phyloP scores from a whole-genome alignment of 2,329 filamentous ascomycete species.

The Cladosporium velox region DNA sequence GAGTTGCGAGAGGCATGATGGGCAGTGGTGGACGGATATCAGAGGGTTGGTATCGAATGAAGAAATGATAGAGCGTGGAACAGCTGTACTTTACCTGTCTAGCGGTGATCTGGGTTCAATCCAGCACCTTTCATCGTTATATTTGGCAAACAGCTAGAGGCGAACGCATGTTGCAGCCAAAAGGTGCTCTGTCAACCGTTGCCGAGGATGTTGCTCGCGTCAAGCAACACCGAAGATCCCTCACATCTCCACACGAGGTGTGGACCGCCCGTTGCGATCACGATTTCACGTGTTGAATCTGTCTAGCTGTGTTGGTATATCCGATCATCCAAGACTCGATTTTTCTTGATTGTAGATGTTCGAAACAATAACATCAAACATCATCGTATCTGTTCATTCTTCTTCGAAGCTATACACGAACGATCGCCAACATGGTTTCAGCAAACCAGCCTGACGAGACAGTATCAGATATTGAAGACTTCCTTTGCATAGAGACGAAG shows the following conservation, averaged over 20 bases:
- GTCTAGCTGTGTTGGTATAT: background rate
- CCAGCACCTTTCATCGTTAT: no score
- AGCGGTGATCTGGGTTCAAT: background rate
- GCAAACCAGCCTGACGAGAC: no score
- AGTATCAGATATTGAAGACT: background rate
- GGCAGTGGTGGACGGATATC: background rate
- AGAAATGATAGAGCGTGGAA: background rate
- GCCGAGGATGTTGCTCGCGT: constrained; percentile 5
- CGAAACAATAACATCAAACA: background rate
- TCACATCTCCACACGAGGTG: constrained; percentile 17
- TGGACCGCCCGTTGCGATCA: constrained; percentile 18
- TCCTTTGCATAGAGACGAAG: background rate
- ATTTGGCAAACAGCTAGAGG: background rate
- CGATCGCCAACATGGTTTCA: background rate
- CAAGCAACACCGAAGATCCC: background rate
- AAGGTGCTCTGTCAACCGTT: constrained; percentile 17
- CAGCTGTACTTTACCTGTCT: background rate
- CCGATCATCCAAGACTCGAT: background rate
- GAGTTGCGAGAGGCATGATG: constrained; percentile 31
- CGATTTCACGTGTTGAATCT: background rate
- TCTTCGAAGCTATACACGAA: background rate
- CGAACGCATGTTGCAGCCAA: background rate
- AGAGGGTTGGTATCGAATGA: background rate
- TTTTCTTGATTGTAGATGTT: background rate
- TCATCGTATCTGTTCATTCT: background rate